Base-by-base conservation (phyloP, 345 rosid species). In the Euphorbia lathyris region DNA sequence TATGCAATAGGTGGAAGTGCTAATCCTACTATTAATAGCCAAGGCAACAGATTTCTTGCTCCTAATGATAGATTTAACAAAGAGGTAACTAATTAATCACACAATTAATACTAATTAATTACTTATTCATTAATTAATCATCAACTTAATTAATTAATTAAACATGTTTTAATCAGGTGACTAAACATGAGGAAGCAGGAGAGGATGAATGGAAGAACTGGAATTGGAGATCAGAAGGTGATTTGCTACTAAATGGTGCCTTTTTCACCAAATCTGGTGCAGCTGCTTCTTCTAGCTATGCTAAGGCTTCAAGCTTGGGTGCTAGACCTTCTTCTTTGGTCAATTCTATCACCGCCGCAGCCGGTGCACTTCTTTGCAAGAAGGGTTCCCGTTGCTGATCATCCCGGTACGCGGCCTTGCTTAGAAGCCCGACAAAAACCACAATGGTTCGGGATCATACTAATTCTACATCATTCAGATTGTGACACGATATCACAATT, bases 1-100 rank as follows among this genome's bases (percentile, higher is more conserved):
- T 76, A 76, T 53, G 80, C 80, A 29, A 72, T 76, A 61, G 80
- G 80, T 29, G 80, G 80, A 7, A 76, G 80, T 71, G 80, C 80
- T 67, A 40, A 55, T 30, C 80, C 80, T 5, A 71, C 80, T 45
- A 76, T 76, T n/a, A 76, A 76, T 34, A 72, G 80, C 52, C 80
- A 76, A 67, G 80, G 79, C 25, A 76, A 76, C 72, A 67, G 80
- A 57, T 76, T 76, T 62, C 64, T 76, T 67, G 80, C 76, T 9
- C 76, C 80, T 56, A 47, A 72, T 67, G 64, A 30, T 14, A 61
- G 40, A 47, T 72, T 76, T 56, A 76, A 62, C 64, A 76, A 76
- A 67, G 80, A 76, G 80, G 80, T 76, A 30, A 68, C 29, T 25
- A 7, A 12, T 7, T 12, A 45, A 2, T 10, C 16, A 43, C 13